These are phyloP conservation scores for Neonectria faginata DNA, from an alignment of 2,329 filamentous ascomycete genomes.

Conservation along the genomic window DNA sequence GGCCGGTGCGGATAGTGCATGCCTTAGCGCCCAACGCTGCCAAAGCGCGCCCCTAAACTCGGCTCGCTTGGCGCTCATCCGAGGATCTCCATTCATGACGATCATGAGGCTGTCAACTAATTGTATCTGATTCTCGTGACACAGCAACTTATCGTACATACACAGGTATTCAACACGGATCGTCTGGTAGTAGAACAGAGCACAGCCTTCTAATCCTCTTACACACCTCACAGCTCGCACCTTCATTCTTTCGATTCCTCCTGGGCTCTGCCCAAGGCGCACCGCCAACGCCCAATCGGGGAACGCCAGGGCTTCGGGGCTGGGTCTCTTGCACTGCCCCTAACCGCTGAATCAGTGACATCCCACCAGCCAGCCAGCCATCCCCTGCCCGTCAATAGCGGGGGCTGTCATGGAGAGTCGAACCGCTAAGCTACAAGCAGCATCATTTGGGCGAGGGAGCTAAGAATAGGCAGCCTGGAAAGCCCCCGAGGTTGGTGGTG, in stretches of 20 bases:
- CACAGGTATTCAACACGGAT: background rate
- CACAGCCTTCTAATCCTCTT: background rate
- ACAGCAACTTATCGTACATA: background rate
- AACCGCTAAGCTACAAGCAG: slow-evolving; percentile 3
- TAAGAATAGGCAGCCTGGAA: slow-evolving; percentile 29
- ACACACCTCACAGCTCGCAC: background rate
- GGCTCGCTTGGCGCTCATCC: slow-evolving; percentile 1
- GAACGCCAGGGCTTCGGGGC: slow-evolving; percentile 7
- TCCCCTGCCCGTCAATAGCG: slow-evolving; percentile 6
- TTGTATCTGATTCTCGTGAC: background rate
- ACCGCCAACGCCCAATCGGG: slow-evolving; percentile 1
- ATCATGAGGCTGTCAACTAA: background rate
- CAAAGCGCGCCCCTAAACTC: background rate
- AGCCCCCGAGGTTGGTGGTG: background rate
- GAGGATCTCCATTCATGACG: background rate
- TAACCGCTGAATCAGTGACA: slow-evolving; percentile 6
- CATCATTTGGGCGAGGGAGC: slow-evolving; percentile 30
- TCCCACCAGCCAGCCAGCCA: background rate
- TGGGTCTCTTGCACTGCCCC: slow-evolving; percentile 20
- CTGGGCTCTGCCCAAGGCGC: slow-evolving; percentile 1
- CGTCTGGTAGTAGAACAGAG: background rate
- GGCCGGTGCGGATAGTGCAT: background rate
- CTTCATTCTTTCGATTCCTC: background rate
- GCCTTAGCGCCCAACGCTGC: background rate
- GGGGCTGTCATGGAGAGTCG: slow-evolving; percentile 3